Evolutionary conservation across 2,329 filamentous ascomycete genomes (phyloP).

Genomic region (Monosporascus sp.): DNA sequence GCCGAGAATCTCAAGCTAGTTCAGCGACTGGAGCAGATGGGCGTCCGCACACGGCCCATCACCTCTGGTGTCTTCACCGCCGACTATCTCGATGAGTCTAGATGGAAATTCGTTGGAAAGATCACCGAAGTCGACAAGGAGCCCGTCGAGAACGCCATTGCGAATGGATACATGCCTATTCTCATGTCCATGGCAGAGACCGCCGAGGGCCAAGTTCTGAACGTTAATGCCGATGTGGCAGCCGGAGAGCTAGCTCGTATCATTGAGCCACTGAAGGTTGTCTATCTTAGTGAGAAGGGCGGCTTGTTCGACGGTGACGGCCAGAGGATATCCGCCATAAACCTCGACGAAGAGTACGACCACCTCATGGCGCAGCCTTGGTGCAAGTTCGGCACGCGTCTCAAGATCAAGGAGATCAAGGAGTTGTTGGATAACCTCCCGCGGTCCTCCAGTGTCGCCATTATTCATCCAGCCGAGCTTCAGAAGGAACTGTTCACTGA

Average conservation of each 20-base stretch:
- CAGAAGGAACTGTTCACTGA: conserved; percentile 97
- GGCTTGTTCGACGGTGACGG: conserved; percentile 90
- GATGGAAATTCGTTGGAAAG: conserved; percentile 93
- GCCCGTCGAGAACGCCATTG: conserved; percentile 86
- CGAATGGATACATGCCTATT: conserved; percentile 85
- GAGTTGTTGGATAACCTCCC: conserved; percentile 84
- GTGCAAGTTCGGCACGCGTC: conserved; percentile 88
- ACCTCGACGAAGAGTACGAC: conserved; percentile 94
- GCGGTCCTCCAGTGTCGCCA: conserved; percentile 88
- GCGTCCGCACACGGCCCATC: conserved; percentile 82
- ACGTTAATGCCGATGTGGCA: conserved; percentile 96
- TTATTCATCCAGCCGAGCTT: conserved; percentile 92
- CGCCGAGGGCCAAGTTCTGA: conserved; percentile 83
- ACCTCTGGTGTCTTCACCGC: conserved; percentile 86
- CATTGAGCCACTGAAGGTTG: conserved; percentile 91
- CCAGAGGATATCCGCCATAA: conserved; percentile 94
- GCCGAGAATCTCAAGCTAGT: conserved; percentile 93
- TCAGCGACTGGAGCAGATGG: conserved; percentile 82
- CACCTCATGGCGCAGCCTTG: conserved; percentile 88
- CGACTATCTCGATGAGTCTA: conserved; percentile 93
- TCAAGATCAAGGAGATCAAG: conserved; percentile 98
- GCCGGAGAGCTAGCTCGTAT: conserved; percentile 87
- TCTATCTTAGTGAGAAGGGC: conserved; percentile 97
- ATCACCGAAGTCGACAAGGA: conserved; percentile 88
- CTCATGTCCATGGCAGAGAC: conserved; percentile 96